Percentiles rank a stretch among this genome's conserved stretches.
These are phyloP conservation scores for Penicillium sp. DNA, from an alignment of 2,329 filamentous ascomycete species.

Conservation along the genomic window DNA sequence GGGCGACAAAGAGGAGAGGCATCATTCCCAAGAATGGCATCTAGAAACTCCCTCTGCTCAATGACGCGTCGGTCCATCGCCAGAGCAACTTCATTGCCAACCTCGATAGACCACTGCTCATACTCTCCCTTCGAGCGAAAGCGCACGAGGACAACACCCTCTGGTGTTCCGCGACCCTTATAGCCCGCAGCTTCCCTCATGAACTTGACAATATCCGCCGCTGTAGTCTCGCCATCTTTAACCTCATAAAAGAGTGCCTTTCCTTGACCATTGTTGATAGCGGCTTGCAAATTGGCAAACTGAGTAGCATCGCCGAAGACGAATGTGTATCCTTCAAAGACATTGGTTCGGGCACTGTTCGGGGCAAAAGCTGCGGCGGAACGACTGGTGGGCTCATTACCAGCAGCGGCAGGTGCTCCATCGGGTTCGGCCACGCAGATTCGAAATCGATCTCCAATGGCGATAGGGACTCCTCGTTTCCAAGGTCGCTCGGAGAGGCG, in stretches of 20 bases:
- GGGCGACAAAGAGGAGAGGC: conserved; percentile 64
- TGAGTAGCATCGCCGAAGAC: conserved; percentile 75
- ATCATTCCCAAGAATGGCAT: conserved; percentile 79
- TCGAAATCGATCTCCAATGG: conserved; percentile 76
- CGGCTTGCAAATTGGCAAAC: conserved; percentile 66
- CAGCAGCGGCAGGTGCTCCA: conserved; percentile 65
- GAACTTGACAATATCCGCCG: conserved; percentile 71
- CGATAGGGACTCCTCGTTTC: conserved; percentile 49
- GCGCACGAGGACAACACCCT: conserved; percentile 73
- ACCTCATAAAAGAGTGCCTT: conserved; percentile 69
- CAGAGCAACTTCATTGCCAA: conserved; percentile 64
- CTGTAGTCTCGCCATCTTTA: conserved; percentile 57
- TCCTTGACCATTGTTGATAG: conserved; percentile 72
- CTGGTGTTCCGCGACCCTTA: conserved; percentile 63
- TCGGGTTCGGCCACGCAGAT: conserved; percentile 68
- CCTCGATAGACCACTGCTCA: conserved; percentile 62
- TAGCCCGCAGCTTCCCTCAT: conserved; percentile 70
- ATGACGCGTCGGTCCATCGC: conserved; percentile 75
- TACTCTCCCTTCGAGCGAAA: conserved; percentile 57
- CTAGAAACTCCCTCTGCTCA: conserved; percentile 85
- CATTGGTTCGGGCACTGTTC: conserved; percentile 56
- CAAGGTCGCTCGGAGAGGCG: conserved; percentile 49
- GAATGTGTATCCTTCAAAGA: conserved; percentile 86
- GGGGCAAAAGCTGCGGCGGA: conserved; percentile 67
- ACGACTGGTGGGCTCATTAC: conserved; percentile 67